Evolutionary conservation across 2,329 filamentous ascomycete species (phyloP).

Genomic region (Neocatenulostroma microsporum): DNA sequence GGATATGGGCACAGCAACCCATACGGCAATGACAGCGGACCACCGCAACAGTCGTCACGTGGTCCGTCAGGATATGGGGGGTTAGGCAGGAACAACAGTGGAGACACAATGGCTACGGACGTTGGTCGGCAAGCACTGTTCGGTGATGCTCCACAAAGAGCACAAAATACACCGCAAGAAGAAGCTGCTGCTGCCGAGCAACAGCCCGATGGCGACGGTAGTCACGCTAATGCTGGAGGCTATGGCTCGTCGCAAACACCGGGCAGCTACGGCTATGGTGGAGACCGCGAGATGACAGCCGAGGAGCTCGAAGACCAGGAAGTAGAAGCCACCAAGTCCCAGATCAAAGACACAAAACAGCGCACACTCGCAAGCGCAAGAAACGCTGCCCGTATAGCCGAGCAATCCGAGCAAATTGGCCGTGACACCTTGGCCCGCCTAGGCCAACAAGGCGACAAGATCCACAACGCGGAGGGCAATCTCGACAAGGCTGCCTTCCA

Average conservation of each 20-base stretch:
- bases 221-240: constrained; percentile 25
- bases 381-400: constrained; percentile 60
- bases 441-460: constrained; percentile 68
- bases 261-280: constrained; percentile 35
- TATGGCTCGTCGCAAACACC: constrained; percentile 11
- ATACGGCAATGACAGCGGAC: constrained; percentile 36
- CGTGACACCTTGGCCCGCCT: constrained; percentile 65
- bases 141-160: constrained; percentile 47
- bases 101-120: constrained; percentile 45
- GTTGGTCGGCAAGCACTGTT: constrained; percentile 59
- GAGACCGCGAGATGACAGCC: constrained; percentile 67
- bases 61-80: constrained; percentile 49
- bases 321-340: constrained; percentile 61
- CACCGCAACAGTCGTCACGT: constrained; percentile 33
- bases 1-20: constrained; percentile 45
- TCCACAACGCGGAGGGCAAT: constrained; percentile 76
- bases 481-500: constrained; percentile 67
- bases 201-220: constrained; percentile 19
- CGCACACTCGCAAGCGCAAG: constrained; percentile 65
- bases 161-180: constrained; percentile 42
- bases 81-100: constrained; percentile 43
- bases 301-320: constrained; percentile 72
- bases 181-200: constrained; percentile 8
- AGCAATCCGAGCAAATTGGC: constrained; percentile 63
- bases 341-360: constrained; percentile 69